A percentile compares a stretch with the other conserved stretches of the same genome.
phyloP scores from a whole-genome alignment of 2,329 filamentous ascomycete genomes.

The Fusarium pseudonygamai region DNA sequence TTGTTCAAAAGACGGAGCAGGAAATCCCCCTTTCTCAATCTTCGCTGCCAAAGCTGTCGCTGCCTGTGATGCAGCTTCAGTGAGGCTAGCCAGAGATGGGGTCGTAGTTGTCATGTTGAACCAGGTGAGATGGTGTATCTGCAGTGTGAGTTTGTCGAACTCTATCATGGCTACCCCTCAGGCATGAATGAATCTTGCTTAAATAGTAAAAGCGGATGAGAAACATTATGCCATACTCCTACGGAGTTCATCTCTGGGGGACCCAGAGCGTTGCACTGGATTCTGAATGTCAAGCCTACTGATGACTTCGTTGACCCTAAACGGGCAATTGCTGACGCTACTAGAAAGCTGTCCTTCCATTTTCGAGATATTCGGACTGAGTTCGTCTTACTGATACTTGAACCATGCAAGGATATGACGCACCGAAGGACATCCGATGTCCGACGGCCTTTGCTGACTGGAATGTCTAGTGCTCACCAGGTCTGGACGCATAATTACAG shows the following conservation, averaged over 20 bases:
- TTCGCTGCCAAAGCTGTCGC: conserved; percentile 1
- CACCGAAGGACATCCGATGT: not conserved
- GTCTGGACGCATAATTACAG: rapidly evolving
- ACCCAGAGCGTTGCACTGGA: not conserved
- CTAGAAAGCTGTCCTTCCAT: not conserved
- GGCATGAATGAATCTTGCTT: not conserved
- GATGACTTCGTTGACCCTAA: not conserved
- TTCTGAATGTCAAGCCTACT: no score
- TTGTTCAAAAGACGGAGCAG: conserved; percentile 7
- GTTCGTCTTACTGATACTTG: no score
- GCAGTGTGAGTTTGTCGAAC: not conserved
- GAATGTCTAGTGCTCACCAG: no score
- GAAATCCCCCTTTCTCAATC: conserved; percentile 6
- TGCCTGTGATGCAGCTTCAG: not conserved
- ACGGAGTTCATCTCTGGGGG: no score
- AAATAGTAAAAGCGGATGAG: not conserved
- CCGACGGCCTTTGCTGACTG: not conserved
- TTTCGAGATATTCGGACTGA: no score
- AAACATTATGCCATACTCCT: not conserved
- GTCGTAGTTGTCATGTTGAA: not conserved
- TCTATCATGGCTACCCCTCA: no score
- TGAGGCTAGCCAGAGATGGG: not conserved
- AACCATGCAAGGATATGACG: not conserved
- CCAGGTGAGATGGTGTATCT: not conserved
- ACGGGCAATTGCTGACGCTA: not conserved